A percentile compares a stretch with the other conserved stretches of the same genome.
These are phyloP conservation scores for Blastocladiella britannica DNA, from an alignment of 192 early-diverging fungal genomes.

Conservation along the genomic window DNA sequence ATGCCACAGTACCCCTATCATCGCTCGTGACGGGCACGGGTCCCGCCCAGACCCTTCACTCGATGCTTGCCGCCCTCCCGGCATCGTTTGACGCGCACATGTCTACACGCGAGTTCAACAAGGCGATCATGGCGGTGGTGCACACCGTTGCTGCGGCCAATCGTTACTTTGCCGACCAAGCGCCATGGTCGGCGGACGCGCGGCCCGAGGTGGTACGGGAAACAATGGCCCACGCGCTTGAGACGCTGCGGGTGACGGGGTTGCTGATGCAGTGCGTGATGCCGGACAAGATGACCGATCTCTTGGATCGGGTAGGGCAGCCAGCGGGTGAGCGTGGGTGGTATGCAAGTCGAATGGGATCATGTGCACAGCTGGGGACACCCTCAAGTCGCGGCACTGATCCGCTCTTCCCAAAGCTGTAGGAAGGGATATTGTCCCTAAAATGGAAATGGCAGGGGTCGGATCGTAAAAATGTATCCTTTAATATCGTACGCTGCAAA, in stretches of 20 bases:
- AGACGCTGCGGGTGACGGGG: conserved; percentile 47
- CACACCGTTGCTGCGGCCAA: conserved; percentile 53
- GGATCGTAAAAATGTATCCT: no score
- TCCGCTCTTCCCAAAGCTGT: neutral
- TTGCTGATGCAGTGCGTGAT: conserved; percentile 68
- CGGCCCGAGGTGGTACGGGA: conserved; percentile 25
- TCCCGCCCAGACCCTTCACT: conserved; percentile 6
- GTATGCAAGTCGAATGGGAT: conserved; percentile 2
- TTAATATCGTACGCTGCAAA: no score
- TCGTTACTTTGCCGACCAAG: conserved; percentile 35
- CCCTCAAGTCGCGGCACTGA: no score
- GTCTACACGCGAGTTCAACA: conserved; percentile 36
- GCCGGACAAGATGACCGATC: conserved; percentile 43
- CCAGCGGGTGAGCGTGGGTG: conserved; percentile 31
- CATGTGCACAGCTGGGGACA: neutral
- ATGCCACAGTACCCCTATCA: conserved; percentile 12
- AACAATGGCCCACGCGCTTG: conserved; percentile 51
- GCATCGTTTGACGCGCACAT: conserved; percentile 16
- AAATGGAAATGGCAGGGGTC: no score
- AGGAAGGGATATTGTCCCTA: no score
- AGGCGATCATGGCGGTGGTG: conserved; percentile 36
- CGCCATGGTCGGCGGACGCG: conserved; percentile 68
- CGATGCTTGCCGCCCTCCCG: conserved; percentile 6
- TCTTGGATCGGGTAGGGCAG: conserved; percentile 49
- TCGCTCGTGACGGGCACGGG: neutral